phyloP scores from a whole-genome alignment of 164 flowering plant genomes.

The Santalum album region DNA sequence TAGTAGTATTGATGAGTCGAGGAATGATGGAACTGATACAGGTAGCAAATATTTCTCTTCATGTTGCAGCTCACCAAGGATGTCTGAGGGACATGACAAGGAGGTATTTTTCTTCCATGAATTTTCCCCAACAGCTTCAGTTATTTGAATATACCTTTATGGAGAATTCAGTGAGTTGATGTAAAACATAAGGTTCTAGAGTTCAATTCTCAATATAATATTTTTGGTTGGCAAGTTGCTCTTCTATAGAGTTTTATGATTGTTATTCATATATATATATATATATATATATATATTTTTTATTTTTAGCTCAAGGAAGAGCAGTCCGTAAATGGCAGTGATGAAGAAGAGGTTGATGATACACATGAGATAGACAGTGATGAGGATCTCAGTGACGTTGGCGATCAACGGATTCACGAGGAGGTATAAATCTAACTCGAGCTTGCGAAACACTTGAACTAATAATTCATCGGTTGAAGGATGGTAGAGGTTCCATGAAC shows the following conservation, averaged over 20 bases:
- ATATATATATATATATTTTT: not conserved
- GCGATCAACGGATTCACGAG: slow-evolving; percentile 35
- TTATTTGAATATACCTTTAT: no score
- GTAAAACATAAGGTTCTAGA: no score
- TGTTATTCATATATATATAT: not conserved
- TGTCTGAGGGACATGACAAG: slow-evolving; percentile 67
- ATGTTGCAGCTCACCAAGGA: slow-evolving; percentile 83
- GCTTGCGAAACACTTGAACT: no score
- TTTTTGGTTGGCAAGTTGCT: no score
- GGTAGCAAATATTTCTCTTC: slow-evolving; percentile 79
- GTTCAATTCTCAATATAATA: no score
- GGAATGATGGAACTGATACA: slow-evolving; percentile 52
- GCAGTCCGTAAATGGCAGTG: slow-evolving; percentile 71
- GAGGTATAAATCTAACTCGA: slow-evolving; percentile 45
- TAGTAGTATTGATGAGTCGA: slow-evolving; percentile 71
- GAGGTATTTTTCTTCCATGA: slow-evolving; percentile 75
- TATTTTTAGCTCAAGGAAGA: slow-evolving; percentile 72
- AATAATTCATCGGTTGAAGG: no score
- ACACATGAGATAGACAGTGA: slow-evolving; percentile 57
- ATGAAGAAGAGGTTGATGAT: slow-evolving; percentile 70
- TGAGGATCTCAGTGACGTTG: slow-evolving; percentile 73
- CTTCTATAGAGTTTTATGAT: no score
- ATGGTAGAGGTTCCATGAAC: no score
- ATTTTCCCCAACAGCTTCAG: no score
- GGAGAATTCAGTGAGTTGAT: no score